phyloP scores from a whole-genome alignment of 1,284 basidiomycete genomes.

The Mycena citricolor region DNA sequence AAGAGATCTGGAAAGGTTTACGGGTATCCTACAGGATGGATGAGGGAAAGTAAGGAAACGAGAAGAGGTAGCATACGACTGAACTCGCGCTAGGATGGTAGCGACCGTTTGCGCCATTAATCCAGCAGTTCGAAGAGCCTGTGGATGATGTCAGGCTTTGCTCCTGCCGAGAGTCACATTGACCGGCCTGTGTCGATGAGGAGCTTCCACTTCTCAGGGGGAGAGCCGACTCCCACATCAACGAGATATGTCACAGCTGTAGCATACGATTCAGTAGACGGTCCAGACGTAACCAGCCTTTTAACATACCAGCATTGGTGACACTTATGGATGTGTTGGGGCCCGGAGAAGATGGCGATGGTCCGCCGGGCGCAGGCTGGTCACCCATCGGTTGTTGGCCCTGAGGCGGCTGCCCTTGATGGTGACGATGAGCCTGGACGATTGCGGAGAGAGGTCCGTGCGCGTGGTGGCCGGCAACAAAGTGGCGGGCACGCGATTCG shows the following conservation, averaged over 20 bases:
- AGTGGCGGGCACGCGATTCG: slow-evolving; percentile 51
- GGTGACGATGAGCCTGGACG: slow-evolving; percentile 31
- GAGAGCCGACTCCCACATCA: slow-evolving; percentile 47
- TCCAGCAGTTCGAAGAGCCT: slow-evolving; percentile 38
- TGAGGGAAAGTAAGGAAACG: slow-evolving; percentile 30
- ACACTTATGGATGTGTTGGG: slow-evolving; percentile 44
- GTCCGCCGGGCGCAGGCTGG: slow-evolving; percentile 25
- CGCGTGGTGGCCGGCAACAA: slow-evolving; percentile 48
- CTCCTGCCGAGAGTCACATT: not conserved
- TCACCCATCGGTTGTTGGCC: slow-evolving; percentile 8
- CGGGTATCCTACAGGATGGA: slow-evolving; percentile 47
- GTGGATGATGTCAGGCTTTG: not conserved
- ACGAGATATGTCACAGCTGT: slow-evolving; percentile 44
- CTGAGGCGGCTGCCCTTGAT: slow-evolving; percentile 26
- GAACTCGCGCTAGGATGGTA: slow-evolving; percentile 49
- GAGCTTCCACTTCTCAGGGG: slow-evolving; percentile 42
- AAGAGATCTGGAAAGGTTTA: slow-evolving; percentile 44
- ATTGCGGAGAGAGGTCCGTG: slow-evolving; percentile 53
- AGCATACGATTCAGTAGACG: not conserved
- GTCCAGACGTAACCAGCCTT: not conserved
- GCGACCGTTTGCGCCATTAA: slow-evolving; percentile 2
- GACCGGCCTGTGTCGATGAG: slow-evolving; percentile 48
- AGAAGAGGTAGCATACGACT: slow-evolving; percentile 24
- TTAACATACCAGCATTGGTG: slow-evolving; percentile 47
- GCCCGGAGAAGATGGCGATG: slow-evolving; percentile 18